Evolutionary conservation across 768 basidiomycete species (phyloP).

Genomic region (Kwoniella mangroviensis): DNA sequence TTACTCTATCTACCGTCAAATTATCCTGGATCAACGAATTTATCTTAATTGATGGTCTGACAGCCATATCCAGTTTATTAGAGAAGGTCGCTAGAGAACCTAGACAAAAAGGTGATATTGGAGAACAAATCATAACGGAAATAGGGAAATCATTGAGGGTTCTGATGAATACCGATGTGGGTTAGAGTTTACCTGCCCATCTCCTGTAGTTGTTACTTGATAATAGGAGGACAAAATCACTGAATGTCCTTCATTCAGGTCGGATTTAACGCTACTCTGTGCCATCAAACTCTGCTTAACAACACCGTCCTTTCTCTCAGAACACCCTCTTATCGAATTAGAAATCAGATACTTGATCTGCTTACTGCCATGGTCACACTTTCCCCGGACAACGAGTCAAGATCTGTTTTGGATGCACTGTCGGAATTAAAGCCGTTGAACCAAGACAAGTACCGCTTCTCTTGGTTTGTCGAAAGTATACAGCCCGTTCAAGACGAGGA

Average conservation of each 20-base stretch:
- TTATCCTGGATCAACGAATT: conserved; percentile 79
- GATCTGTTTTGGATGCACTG: conserved; percentile 73
- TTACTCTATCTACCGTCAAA: conserved; percentile 82
- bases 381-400: conserved; percentile 71
- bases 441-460: conserved; percentile 78
- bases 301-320: conserved; percentile 75
- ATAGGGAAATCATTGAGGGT: conserved; percentile 78
- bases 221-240: background rate
- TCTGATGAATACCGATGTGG: conserved; percentile 81
- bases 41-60: conserved; percentile 70
- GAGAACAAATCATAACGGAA: conserved; percentile 72
- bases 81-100: conserved; percentile 61
- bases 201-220: background rate
- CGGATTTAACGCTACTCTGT: conserved; percentile 72
- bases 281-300: conserved; percentile 69
- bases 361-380: conserved; percentile 83
- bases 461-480: conserved; percentile 71
- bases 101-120: conserved; percentile 64
- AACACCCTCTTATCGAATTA: conserved; percentile 69
- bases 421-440: conserved; percentile 76
- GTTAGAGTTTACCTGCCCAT: conserved; percentile 36
- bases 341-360: conserved; percentile 73
- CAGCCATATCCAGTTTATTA: conserved; percentile 62
- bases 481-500: conserved; percentile 1
- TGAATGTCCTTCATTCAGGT: conserved; percentile 59